Evolutionary conservation across 305 asterid genomes (phyloP).

Genomic region (Galium porrigens): DNA sequence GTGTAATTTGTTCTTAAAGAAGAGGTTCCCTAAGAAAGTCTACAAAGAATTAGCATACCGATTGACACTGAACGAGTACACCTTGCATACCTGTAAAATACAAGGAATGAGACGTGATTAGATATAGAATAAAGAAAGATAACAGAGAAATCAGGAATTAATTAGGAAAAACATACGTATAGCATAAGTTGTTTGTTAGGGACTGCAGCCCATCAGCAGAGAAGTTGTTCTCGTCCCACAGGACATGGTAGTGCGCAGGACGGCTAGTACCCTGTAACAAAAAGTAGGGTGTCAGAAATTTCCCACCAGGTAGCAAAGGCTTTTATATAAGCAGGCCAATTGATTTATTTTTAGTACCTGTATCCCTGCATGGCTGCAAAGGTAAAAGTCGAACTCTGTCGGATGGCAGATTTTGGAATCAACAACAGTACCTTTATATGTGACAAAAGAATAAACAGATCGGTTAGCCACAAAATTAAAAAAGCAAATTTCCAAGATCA

Average conservation of each 20-base stretch:
- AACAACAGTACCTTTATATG: conserved; percentile 36
- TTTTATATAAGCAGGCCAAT: neutral
- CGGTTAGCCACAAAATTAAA: neutral
- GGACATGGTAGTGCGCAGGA: conserved; percentile 15
- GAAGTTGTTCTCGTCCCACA: conserved; percentile 20
- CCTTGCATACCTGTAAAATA: conserved; percentile 57
- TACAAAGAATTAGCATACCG: conserved; percentile 32
- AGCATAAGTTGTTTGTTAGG: conserved; percentile 14
- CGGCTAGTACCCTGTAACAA: conserved; percentile 14
- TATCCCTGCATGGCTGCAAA: conserved; percentile 97
- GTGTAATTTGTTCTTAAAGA: neutral
- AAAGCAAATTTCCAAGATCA: too few species aligned
- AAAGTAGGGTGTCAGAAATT: neutral
- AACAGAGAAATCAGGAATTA: neutral
- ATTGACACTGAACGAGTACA: conserved; percentile 95
- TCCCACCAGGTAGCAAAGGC: neutral
- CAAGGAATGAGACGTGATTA: conserved; percentile 1
- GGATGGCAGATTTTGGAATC: conserved; percentile 95
- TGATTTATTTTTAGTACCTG: conserved; percentile 30
- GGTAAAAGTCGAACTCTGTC: conserved; percentile 85
- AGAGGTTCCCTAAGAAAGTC: neutral
- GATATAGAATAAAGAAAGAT: neutral
- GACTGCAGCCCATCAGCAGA: conserved; percentile 17
- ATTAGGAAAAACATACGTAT: conserved; percentile 3
- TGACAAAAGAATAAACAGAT: neutral